Evolutionary conservation across 2,329 filamentous ascomycete genomes (phyloP).

Genomic region (Grosmannia huntii): DNA sequence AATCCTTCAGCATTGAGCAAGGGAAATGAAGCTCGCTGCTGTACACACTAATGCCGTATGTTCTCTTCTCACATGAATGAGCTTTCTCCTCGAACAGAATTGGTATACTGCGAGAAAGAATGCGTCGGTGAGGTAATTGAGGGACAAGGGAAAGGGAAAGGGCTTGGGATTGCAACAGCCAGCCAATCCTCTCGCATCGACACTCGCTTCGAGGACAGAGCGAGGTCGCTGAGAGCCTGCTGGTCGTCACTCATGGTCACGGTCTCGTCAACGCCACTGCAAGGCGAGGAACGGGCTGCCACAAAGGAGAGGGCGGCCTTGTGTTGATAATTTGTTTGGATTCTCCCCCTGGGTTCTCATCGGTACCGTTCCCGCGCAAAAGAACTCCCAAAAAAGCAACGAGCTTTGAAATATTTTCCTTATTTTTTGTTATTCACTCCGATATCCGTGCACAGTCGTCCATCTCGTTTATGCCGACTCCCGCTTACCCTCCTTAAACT

Average conservation of each 20-base stretch:
- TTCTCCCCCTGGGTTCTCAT: constrained; percentile 2
- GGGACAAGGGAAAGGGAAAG: not conserved
- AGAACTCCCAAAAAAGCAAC: constrained; percentile 8
- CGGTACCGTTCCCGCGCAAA: constrained; percentile 7
- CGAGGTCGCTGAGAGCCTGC: not conserved
- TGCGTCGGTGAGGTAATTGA: not conserved
- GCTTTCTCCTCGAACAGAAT: not conserved
- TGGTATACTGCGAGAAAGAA: not conserved
- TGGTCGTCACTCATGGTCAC: not conserved
- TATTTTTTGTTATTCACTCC: constrained; percentile 5
- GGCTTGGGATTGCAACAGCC: not conserved
- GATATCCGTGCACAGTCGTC: not conserved
- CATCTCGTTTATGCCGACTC: constrained; percentile 19
- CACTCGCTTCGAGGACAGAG: not conserved
- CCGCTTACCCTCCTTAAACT: constrained; percentile 69
- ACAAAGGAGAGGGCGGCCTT: not conserved
- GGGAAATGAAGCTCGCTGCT: constrained; percentile 33
- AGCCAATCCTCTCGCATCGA: not conserved
- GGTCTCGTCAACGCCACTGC: not conserved
- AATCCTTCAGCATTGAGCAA: constrained; percentile 43
- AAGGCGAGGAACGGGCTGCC: not conserved
- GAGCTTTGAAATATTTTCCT: not conserved
- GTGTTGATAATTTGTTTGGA: constrained; percentile 3
- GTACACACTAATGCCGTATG: constrained; percentile 46
- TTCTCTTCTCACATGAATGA: not conserved